phyloP scores from a whole-genome alignment of 2,329 filamentous ascomycete species.

The Alternaria arborescens region DNA sequence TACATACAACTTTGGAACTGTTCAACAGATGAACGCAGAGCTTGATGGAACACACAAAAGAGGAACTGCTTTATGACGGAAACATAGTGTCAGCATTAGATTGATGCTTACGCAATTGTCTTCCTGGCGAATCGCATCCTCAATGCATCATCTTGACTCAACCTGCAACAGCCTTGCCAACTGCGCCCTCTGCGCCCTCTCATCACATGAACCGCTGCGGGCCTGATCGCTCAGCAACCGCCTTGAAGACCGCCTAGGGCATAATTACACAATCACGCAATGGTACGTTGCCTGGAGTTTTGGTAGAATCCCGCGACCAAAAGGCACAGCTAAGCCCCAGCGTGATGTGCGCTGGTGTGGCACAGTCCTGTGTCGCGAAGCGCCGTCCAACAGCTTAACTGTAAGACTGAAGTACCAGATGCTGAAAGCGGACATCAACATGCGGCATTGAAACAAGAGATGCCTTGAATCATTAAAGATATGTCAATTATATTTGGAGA shows the following conservation, averaged over 20 bases:
- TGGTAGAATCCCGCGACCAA: neutral
- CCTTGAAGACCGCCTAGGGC: constrained; percentile 7
- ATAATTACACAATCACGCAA: neutral
- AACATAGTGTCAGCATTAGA: neutral
- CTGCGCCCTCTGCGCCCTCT: constrained; percentile 6
- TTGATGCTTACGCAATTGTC: neutral
- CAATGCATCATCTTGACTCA: neutral
- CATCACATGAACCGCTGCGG: neutral
- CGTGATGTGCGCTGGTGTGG: neutral
- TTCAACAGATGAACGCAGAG: neutral
- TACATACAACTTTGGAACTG: neutral
- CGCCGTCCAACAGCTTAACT: constrained; percentile 5
- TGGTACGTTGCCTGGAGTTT: neutral
- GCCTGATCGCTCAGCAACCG: constrained; percentile 2
- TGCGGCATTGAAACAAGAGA: neutral
- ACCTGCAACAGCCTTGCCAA: constrained; percentile 4
- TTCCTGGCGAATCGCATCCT: neutral
- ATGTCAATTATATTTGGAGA: neutral
- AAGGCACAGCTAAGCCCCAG: constrained; percentile 10
- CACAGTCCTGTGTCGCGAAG: constrained; percentile 14
- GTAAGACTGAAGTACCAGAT: neutral
- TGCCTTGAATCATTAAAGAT: neutral
- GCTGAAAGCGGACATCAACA: too few species aligned
- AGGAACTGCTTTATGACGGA: neutral
- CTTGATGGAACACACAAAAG: neutral